Evolutionary conservation across 176 grass and related monocot genomes (phyloP).

Genomic region (Miscanthus lutarioriparius): DNA sequence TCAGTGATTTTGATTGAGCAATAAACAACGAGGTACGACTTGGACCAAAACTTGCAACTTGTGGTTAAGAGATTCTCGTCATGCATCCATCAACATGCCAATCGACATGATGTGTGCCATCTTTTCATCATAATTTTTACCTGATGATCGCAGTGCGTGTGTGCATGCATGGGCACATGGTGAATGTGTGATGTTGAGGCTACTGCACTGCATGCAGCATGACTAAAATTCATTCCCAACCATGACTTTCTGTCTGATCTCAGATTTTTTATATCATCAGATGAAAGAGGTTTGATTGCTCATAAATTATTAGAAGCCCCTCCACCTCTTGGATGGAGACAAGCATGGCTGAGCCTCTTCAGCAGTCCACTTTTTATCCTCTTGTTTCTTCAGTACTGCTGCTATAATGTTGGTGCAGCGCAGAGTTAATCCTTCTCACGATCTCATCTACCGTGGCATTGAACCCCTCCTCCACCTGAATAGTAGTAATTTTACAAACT

Average conservation of each 20-base stretch:
- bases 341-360: background rate
- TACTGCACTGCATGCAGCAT: background rate
- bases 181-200: conserved; percentile 15
- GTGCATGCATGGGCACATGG: background rate
- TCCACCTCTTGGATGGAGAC: conserved; percentile 1
- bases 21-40: background rate
- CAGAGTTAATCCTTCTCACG: conserved; percentile 51
- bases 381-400: conserved; percentile 26
- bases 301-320: background rate
- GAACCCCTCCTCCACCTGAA: conserved; percentile 58
- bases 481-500: background rate
- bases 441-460: conserved; percentile 52
- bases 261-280: background rate
- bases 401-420: conserved; percentile 34
- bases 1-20: conserved; percentile 39
- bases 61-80: conserved; percentile 31
- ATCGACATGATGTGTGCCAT: conserved; percentile 8
- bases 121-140: conserved; percentile 16
- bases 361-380: too few relatives aligned
- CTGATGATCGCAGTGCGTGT: background rate
- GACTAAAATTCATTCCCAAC: conserved; percentile 17
- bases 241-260: conserved; percentile 2
- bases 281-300: conserved; percentile 18
- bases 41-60: conserved; percentile 30
- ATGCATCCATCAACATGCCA: background rate